Base-by-base conservation (phyloP, 768 basidiomycete genomes). In the Boletus barrowsii region DNA sequence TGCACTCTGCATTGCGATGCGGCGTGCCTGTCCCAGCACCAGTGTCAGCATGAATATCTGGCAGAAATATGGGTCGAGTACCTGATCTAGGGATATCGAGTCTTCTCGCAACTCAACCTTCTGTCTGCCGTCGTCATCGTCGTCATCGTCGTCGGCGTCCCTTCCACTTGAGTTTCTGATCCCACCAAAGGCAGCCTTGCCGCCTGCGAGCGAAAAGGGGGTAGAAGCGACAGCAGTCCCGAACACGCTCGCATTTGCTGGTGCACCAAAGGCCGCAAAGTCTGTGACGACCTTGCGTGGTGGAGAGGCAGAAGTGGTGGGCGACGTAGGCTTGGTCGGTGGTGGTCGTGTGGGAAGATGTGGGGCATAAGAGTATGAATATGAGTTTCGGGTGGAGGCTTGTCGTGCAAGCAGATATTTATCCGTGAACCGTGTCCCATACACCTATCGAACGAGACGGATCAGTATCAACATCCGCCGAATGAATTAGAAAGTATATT, bases 391-490 rank as follows among this genome's bases (percentile, higher is more conserved):
- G 33, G 77, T 73, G 53, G 81, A 70, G 20, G 80, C 67, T 63
- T 86, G 80, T 45, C 88, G 81, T 32, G 87, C 84, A 61, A 86
- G 82, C 26, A 95, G 81, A 70, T 98, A 98, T 70, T 96, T 95
- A 61, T 98, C 95, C 18, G 96, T 98, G 76, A 98, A 96, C 4
- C 96, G 88, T 40, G 93, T 91, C n/a, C 92, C 93, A 46, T 87
- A 84, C 44, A 97, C 90, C 94, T 97, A 67, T 26, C 5, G 39
- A 56, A 48, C 52, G 33, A 54, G 42, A 29, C 3, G 13, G 22
- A 39, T 61, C 33, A 56, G 60, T 29, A 53, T 17, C 39, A 44
- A 42, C 59, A 53, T 40, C 39, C 32, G 9, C 36, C n/a, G 6
- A 0, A 17, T 18, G 11, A 17, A 18, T 41, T 4, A 10, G 5